Percentiles rank a stretch among this genome's conserved stretches.
Evolutionary conservation across 108 stramenopile species (phyloP).

Genomic region (Hondaea fermentalgiana): DNA sequence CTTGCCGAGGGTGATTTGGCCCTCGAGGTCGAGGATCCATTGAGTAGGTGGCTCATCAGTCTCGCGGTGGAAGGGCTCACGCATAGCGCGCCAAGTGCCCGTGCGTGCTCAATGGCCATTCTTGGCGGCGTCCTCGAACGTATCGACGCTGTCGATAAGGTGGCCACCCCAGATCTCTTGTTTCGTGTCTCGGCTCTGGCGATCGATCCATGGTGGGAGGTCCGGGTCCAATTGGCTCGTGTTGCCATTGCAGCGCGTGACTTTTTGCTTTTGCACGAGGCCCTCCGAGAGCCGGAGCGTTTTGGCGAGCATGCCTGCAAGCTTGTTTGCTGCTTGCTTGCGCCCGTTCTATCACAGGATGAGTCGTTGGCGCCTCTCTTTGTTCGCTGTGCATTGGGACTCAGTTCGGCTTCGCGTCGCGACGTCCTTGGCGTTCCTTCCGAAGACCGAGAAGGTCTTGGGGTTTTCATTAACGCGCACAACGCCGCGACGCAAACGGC

Average conservation of each 20-base stretch:
- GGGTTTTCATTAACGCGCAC: background rate
- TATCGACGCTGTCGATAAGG: background rate
- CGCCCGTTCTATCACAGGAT: background rate
- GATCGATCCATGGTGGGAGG: conserved; percentile 11
- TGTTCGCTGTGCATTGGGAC: background rate
- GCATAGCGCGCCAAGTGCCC: background rate
- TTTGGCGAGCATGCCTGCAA: background rate
- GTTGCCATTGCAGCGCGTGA: background rate
- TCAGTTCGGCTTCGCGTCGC: background rate
- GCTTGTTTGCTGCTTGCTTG: background rate
- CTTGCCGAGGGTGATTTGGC: background rate
- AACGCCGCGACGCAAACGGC: background rate
- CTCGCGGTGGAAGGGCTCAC: background rate
- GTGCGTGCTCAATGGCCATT: background rate
- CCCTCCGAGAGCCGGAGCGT: background rate
- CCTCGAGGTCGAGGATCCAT: background rate
- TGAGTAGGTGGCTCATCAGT: background rate
- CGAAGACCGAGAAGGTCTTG: background rate
- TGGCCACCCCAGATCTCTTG: background rate
- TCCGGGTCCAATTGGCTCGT: background rate
- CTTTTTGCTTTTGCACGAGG: background rate
- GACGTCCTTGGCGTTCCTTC: background rate
- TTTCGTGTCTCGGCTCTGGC: background rate
- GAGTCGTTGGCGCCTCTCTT: background rate
- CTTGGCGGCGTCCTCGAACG: background rate